Evolutionary conservation across 352 stramenopile species (phyloP), one percentile per base, ranked within the genome.

Genomic region (Hyaloperonospora brassicae): DNA sequence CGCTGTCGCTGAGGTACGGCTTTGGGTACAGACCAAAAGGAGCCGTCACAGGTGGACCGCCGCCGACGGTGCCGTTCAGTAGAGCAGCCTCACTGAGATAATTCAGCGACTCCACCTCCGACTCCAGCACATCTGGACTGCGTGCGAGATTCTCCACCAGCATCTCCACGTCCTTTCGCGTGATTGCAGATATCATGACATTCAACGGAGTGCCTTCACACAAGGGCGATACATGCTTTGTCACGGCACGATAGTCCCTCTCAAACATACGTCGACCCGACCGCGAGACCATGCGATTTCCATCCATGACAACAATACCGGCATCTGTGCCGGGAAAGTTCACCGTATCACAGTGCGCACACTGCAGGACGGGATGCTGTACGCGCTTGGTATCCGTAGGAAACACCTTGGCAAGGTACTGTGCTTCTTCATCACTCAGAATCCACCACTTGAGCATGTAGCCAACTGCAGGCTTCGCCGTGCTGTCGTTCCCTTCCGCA

Each of bases 281-380:
- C 0, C 76, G 69, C 8, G 80, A 81, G 7, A 88, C 56, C 80
- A 90, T 88, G 27, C 73, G 70, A 47, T 87, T 67, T 22, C 76
- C 68, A 51, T 85, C 77, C 50, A 90, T 74, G 41, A 73, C 67
- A 11, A 90, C 77, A 47, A 90, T 84, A 0, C 80, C 80, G 1
- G 77, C 73, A 44, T 88, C 80, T 6, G 80, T 90, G 4, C 80
- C 80, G 0, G 80, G 80, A 13, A 90, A 90, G 27, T 84, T 90
- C 2, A 90, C 80, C 0, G 77, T 88, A 14, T 84, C 75, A 47
- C 80, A 90, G 48, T 90, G 77, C 5, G 69, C 58, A 52, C 80
- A 90, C 46, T 90, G 77, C 13, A 90, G 59, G 8, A 90, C 72
- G 2, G 80, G 80, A 48, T 87, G 77, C 14, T 62, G 62, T 13